These are phyloP conservation scores for Solanum chacoense DNA, from an alignment of 305 asterid genomes.

Conservation along the genomic window DNA sequence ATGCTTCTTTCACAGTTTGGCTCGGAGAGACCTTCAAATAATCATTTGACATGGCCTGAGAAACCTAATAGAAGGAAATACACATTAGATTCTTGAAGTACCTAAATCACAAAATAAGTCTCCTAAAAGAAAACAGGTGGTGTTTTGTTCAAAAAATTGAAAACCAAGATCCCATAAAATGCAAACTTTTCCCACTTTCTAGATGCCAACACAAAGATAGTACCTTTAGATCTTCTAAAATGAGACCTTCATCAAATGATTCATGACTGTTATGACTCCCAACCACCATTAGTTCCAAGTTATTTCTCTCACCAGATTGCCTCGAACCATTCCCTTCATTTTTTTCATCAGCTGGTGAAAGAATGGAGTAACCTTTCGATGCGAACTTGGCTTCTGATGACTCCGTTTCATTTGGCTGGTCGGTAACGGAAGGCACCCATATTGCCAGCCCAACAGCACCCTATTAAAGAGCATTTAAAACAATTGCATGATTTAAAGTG, in stretches of 20 bases:
- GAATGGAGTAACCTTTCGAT: slow-evolving; percentile 47
- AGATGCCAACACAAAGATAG: background rate
- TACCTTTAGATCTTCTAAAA: slow-evolving; percentile 80
- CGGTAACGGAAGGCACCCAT: slow-evolving; percentile 96
- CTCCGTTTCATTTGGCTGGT: slow-evolving; percentile 60
- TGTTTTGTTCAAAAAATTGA: background rate
- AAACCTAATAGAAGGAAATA: slow-evolving; percentile 47
- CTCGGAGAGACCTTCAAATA: slow-evolving; percentile 49
- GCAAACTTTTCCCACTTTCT: background rate
- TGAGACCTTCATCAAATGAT: slow-evolving; percentile 38
- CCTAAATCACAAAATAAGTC: background rate
- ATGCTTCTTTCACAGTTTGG: slow-evolving; percentile 64
- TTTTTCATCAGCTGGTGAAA: slow-evolving; percentile 58
- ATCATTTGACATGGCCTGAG: slow-evolving; percentile 63
- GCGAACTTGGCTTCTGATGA: slow-evolving; percentile 36
- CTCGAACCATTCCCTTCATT: slow-evolving; percentile 32
- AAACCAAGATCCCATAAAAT: background rate
- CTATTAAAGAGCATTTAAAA: slow-evolving; percentile 24
- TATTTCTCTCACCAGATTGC: slow-evolving; percentile 41
- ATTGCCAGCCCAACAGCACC: slow-evolving; percentile 99
- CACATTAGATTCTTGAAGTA: background rate
- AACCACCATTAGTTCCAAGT: slow-evolving; percentile 55
- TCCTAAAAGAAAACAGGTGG: background rate
- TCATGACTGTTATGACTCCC: slow-evolving; percentile 31
- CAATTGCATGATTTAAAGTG: background rate